These are phyloP conservation scores for Cercophora scortea DNA, from an alignment of 495 filamentous ascomycete species.

Conservation along the genomic window DNA sequence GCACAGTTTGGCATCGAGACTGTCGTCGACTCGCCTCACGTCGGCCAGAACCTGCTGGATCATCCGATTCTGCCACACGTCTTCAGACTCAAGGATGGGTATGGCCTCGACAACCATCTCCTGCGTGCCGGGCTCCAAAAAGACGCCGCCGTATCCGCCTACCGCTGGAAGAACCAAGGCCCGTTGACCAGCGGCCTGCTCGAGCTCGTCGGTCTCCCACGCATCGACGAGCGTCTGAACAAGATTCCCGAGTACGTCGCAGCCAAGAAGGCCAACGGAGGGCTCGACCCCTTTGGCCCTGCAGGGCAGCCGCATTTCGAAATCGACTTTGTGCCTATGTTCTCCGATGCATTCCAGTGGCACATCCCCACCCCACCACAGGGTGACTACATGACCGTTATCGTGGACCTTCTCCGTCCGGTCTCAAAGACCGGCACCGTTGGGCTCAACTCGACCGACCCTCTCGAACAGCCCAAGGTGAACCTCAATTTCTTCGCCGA, in stretches of 20 bases:
- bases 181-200: slow-evolving; percentile 44
- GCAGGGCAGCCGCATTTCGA: slow-evolving; percentile 55
- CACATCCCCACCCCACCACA: slow-evolving; percentile 45
- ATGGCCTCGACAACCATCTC: slow-evolving; percentile 44
- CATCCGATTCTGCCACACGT: slow-evolving; percentile 47
- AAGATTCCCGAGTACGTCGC: slow-evolving; percentile 41
- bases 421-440: slow-evolving; percentile 43
- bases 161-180: slow-evolving; percentile 41
- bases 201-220: slow-evolving; percentile 50
- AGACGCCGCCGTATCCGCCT: slow-evolving; percentile 37
- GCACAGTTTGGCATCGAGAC: background rate
- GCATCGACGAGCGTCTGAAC: slow-evolving; percentile 44
- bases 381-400: slow-evolving; percentile 47
- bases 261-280: slow-evolving; percentile 42
- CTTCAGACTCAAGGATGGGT: slow-evolving; percentile 47
- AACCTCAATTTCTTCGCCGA: slow-evolving; percentile 54
- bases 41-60: slow-evolving; percentile 21
- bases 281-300: slow-evolving; percentile 51
- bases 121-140: slow-evolving; percentile 41
- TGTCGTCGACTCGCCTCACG: background rate
- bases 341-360: slow-evolving; percentile 56
- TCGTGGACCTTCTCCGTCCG: slow-evolving; percentile 53
- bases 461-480: slow-evolving; percentile 47
- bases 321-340: slow-evolving; percentile 56
- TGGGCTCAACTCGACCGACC: slow-evolving; percentile 43